Base-by-base conservation (phyloP, 2,329 filamentous ascomycete species). In the Colletotrichum endophyticum region DNA sequence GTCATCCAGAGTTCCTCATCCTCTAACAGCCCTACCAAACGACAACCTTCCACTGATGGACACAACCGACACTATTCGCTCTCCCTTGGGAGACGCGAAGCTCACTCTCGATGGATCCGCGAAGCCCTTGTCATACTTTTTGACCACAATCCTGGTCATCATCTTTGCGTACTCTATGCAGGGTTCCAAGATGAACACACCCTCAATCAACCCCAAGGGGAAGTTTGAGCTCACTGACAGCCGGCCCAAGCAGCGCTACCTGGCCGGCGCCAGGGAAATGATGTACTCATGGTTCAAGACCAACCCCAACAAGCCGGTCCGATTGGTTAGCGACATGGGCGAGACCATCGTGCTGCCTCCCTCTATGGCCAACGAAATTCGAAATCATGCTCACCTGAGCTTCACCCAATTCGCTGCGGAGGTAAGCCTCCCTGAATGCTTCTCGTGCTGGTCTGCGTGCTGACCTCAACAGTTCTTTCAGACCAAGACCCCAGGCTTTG, bases 281-380 rank as follows among this genome's bases (percentile, higher is more conserved):
- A 49, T 72, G 22, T 32, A 22, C 49, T 56, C 63, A 15, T 75
- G 73, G 68, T 75, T 75, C 28, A 56, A 44, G 34, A 22, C 49
- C 9, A 75, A 75, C 36, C 73, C 73, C 7, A 67, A 75, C 8
- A 75, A 75, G 30, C 62, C 62, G 3, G 63, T 56, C 7, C 62
- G 39, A 13, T 3, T 75, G 7, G n/a, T 67, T 8, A 72, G 22
- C 19, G 73, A 72, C 0, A 67, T 67, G 53, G 73, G 68, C 3
- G 69, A 62, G 25, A n/a, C 53, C 2, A 39, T 67, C 13, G 49
- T 75, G 12, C 9, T 75, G 22, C 73, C 68, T 11, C 61, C 73
- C 0, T 67, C 49, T 6, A 72, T 72, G 73, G 73, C 68, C 12
- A 67, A 75, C 27, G 68, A 75, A n/a, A 56, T 72, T 11, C 68